Base-by-base conservation (phyloP, 192 early-diverging fungal species). In the Coemansia sp. region DNA sequence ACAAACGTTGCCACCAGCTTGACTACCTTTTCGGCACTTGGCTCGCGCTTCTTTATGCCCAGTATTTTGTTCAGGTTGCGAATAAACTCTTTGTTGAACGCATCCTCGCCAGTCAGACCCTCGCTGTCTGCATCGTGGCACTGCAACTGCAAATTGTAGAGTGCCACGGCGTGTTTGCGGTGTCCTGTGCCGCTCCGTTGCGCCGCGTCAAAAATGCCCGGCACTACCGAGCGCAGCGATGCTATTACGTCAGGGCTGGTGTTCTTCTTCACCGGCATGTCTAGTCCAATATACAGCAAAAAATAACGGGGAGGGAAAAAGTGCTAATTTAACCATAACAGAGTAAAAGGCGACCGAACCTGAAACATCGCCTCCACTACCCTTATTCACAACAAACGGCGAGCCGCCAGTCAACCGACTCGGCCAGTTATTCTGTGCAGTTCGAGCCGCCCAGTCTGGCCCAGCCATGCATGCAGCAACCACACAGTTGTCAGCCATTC, bases 31-130 rank as follows among this genome's bases (percentile, higher is more conserved):
- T 95, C 92, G 0, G 86, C 90, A 37, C 82, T 77, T 1, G 85
- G 71, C 66, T 91, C 85, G 38, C 87, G 85, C 72, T 89, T 91
- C 67, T 90, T 91, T 37, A 92, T 75, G 19, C 85, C 84, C 9
- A 95, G 72, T 6, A 93, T 78, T 35, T 89, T 91, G 71, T 91
- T 89, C 11, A 95, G 73, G 71, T 92, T 93, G 58, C 88, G 83
- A n/a, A 89, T 80, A 66, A 91, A 85, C 71, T 92, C 90, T 27
- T 86, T 70, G 58, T 89, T 89, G 71, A 95, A 89, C 14, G 75
- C 80, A n/a, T 69, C 67, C 61, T 93, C 91, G 26, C 87, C 89
- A 14, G 74, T 60, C 56, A 77, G 65, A 27, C 58, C 63, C 70
- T 67, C 68, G 16, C 37, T 25, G 39, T 74, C 77, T 21, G 72